Conservation (phyloP, 176 grass and related monocot species). For the Dendrocalamus sinicus region DNA sequence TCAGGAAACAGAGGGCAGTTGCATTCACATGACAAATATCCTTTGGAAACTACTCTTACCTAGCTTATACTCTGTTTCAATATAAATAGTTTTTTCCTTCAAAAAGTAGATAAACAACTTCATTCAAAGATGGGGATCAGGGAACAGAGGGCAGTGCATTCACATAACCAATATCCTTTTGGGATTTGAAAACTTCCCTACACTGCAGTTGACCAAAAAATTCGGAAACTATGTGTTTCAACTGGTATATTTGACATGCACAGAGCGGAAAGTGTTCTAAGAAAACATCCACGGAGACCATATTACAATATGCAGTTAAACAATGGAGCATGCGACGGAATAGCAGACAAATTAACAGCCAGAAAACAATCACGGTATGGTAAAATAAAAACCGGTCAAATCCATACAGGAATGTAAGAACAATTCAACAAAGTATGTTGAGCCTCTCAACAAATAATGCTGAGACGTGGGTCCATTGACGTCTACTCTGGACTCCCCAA, state of each 20-base stretch:
- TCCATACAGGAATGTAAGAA: neutral
- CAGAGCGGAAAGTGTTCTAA: neutral
- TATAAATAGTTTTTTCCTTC: neutral
- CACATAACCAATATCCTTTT: constrained; percentile 9
- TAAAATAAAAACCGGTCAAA: constrained; percentile 21
- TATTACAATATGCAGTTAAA: neutral
- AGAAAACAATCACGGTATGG: neutral
- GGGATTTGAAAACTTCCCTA: neutral
- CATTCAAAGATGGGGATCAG: neutral
- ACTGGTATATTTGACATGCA: neutral
- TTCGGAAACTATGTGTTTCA: neutral
- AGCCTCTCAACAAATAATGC: neutral
- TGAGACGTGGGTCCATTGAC: constrained; percentile 6
- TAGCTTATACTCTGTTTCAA: neutral
- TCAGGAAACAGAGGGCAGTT: neutral
- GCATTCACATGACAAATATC: constrained; percentile 25
- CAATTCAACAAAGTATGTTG: neutral
- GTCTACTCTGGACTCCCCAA: neutral
- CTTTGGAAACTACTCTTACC: neutral
- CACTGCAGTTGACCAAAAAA: neutral
- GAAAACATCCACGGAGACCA: neutral
- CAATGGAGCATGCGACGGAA: neutral
- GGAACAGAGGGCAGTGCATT: neutral
- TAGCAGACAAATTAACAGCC: neutral
- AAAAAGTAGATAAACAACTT: neutral